Evolutionary conservation across 306 rosid genomes (phyloP), one percentile per base, ranked within the genome.

Genomic region (Cicer yamashitae): DNA sequence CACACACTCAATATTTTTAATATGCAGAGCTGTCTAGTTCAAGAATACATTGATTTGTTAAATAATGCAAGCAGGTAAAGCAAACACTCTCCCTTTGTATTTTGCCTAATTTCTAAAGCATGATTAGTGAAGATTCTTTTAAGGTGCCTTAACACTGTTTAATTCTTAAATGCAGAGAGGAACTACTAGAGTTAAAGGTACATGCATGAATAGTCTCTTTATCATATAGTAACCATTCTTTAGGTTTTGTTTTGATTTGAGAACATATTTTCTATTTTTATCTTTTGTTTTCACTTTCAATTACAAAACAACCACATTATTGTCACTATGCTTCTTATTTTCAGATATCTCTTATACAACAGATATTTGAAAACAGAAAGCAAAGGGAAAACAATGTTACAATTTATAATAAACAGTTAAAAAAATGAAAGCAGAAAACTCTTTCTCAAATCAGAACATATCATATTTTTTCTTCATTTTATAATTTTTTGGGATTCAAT

Each of bases 31-130:
- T 84, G 81, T 74, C 85, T 94, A 18, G 90, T 76, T 58, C 88
- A 90, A 72, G 93, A 91, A 76, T 94, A 94, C 76, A 61, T 94
- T 65, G 82, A 84, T 75, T 87, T 91, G 90, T 83, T 91, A 74
- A 94, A 94, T 70, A 84, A 89, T 57, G 99, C 97, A 37, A 91
- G 87, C 94, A 90, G 92, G 98, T 94, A 73, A 65, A 67, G 40
- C 71, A 34, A 17, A 65, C 14, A 15, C 34, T 43, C 37, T 57
- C 8, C 57, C 39, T 53, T 38, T 38, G 34, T 57, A 18, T 51
- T 11, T 74, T 75, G 12, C 43, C 44, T 41, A 67, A 22, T 60
- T 54, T 43, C 59, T n/a, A 43, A 54, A 54, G 41, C 67, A 45
- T 61, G 45, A 14, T 9, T 51, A 44, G 53, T 75, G 18, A 74